Conservation (phyloP, 139 green algal genomes). For the Micractinium conductrix region DNA sequence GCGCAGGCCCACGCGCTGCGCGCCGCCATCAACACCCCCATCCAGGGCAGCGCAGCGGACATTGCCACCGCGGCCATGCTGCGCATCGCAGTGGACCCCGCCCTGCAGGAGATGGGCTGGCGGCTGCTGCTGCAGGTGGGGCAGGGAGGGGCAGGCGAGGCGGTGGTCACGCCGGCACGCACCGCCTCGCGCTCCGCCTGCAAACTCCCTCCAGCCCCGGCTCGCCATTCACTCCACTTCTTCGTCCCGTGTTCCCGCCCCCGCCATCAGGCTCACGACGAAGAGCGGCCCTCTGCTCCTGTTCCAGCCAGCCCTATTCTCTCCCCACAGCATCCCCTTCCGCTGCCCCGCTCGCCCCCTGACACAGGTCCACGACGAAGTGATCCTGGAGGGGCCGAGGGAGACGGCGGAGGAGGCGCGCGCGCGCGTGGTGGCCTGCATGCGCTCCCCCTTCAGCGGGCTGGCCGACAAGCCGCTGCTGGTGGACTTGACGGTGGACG, state of each 20-base stretch:
- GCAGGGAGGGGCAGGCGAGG: no score
- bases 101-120: constrained; percentile 83
- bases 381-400: constrained; percentile 96
- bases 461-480: constrained; percentile 62
- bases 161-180: no score
- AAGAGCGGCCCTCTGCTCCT: not conserved
- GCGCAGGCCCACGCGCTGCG: constrained; percentile 66
- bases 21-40: constrained; percentile 98
- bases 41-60: constrained; percentile 93
- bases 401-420: constrained; percentile 76
- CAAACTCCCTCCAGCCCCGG: no score
- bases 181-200: no score
- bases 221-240: no score
- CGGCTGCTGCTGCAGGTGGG: constrained; percentile 92
- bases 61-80: constrained; percentile 96
- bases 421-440: constrained; percentile 80
- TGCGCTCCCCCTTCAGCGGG: constrained; percentile 86
- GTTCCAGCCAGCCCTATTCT: not conserved
- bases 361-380: constrained; percentile 97
- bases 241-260: no score
- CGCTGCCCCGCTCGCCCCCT: constrained; percentile 58
- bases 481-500: constrained; percentile 91
- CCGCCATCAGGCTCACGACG: not conserved
- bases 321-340: not conserved
- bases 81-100: constrained; percentile 67